Percentiles rank a stretch among this genome's conserved stretches.
Evolutionary conservation across 805 yeast genomes (phyloP).

Genomic region (Hanseniaspora meyeri): DNA sequence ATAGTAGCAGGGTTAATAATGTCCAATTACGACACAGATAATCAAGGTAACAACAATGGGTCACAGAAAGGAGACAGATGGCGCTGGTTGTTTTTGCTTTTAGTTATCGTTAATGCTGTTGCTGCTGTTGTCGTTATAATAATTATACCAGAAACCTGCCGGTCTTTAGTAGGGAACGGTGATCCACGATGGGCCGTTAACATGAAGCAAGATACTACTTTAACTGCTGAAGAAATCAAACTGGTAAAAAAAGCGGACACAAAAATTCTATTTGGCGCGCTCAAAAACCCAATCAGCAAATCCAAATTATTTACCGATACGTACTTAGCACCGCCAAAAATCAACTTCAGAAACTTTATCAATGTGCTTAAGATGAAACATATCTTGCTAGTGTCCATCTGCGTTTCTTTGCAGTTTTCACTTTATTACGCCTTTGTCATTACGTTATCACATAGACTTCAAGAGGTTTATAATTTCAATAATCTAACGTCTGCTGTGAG

Average conservation of each 20-base stretch:
- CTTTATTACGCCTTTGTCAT: constrained; percentile 43
- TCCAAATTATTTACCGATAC: constrained; percentile 18
- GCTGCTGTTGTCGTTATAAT: constrained; percentile 41
- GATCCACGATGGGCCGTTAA: constrained; percentile 25
- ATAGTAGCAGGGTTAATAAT: constrained; percentile 71
- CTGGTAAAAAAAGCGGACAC: background rate
- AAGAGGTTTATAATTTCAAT: constrained; percentile 29
- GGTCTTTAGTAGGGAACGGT: constrained; percentile 48
- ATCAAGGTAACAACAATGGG: background rate
- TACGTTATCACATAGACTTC: constrained; percentile 34
- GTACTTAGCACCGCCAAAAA: constrained; percentile 38
- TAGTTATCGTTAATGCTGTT: constrained; percentile 53
- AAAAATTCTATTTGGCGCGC: constrained; percentile 18
- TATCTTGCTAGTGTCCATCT: constrained; percentile 34
- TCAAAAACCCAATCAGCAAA: constrained; percentile 22
- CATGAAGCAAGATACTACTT: background rate
- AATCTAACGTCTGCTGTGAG: constrained; percentile 33
- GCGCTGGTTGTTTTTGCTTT: constrained; percentile 73
- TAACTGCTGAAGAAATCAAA: background rate
- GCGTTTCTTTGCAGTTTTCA: constrained; percentile 42
- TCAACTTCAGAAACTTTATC: constrained; percentile 30
- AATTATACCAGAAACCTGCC: constrained; percentile 67
- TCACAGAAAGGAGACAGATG: constrained; percentile 58
- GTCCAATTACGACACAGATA: background rate
- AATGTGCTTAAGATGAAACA: constrained; percentile 33